A percentile compares a stretch with the other conserved stretches of the same genome.
Conservation (phyloP, 345 rosid genomes). For the Erysimum cheiranthoides region DNA sequence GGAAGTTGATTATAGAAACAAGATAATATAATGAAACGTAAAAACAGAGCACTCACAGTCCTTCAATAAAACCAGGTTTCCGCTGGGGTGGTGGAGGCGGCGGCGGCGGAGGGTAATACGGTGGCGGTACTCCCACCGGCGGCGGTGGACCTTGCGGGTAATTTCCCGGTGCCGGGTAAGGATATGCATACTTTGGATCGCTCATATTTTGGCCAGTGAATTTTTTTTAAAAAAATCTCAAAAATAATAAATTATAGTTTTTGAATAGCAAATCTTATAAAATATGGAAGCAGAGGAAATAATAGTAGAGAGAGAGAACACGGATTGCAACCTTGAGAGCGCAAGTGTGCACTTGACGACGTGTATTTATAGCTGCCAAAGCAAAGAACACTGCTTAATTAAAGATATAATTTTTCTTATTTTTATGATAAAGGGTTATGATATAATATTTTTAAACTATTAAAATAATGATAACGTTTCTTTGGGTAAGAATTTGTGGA, state of each 20-base stretch:
- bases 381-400: constrained; percentile 15
- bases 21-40: not conserved
- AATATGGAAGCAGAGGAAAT: constrained; percentile 7
- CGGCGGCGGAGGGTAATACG: constrained; percentile 50
- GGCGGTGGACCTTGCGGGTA: constrained; percentile 44
- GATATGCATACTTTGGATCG: constrained; percentile 64
- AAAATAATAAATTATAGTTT: not conserved
- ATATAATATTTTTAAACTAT: too few relatives aligned
- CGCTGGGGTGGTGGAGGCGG: constrained; percentile 48
- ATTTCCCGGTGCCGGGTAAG: constrained; percentile 62
- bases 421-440: too few relatives aligned
- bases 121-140: constrained; percentile 67
- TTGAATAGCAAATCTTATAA: not conserved
- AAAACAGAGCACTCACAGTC: constrained; percentile 50
- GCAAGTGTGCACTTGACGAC: not conserved
- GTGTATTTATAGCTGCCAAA: constrained; percentile 38
- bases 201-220: constrained; percentile 27
- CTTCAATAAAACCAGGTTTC: constrained; percentile 57
- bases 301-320: constrained; percentile 7
- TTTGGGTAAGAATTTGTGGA: not conserved
- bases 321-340: not conserved
- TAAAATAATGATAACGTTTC: not conserved
- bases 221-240: not conserved
- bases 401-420: not conserved
- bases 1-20: constrained; percentile 2